A percentile compares a stretch with the other conserved stretches of the same genome.
phyloP scores from a whole-genome alignment of 129 eudicot genomes.

The Arctium minus region DNA sequence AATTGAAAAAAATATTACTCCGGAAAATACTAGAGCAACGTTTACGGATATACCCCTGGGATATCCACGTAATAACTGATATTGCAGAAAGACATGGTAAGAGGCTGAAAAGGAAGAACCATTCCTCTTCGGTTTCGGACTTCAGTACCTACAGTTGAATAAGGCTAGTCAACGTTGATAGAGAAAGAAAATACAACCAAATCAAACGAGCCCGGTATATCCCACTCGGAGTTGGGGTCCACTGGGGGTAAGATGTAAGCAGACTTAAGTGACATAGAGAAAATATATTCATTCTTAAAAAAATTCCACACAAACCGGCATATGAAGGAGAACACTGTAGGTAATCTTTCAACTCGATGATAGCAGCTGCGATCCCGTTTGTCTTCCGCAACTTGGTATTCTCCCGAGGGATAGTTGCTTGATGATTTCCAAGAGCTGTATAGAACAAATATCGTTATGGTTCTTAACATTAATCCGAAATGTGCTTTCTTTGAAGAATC shows the following conservation, averaged over 20 bases:
- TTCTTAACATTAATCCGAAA: no score
- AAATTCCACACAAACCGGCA: slow-evolving; percentile 19
- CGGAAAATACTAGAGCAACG: not conserved
- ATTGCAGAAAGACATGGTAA: slow-evolving; percentile 76
- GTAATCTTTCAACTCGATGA: slow-evolving; percentile 58
- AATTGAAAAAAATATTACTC: not conserved
- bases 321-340: slow-evolving; percentile 66
- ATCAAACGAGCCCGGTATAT: no score
- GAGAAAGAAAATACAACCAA: no score
- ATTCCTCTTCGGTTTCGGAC: slow-evolving; percentile 52
- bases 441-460: not conserved
- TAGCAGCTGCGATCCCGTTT: slow-evolving; percentile 29
- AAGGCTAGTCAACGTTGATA: no score
- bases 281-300: no score
- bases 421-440: slow-evolving; percentile 64
- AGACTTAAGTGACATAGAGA: no score
- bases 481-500: not conserved
- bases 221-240: no score
- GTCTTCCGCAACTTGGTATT: slow-evolving; percentile 28
- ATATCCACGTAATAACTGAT: slow-evolving; percentile 69
- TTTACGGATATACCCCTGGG: slow-evolving; percentile 59
- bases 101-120: slow-evolving; percentile 96
- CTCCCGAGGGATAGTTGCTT: slow-evolving; percentile 33
- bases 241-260: no score
- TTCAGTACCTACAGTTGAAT: no score